These are phyloP conservation scores for Ogataea angusta DNA, from an alignment of 805 yeast species.

Conservation along the genomic window DNA sequence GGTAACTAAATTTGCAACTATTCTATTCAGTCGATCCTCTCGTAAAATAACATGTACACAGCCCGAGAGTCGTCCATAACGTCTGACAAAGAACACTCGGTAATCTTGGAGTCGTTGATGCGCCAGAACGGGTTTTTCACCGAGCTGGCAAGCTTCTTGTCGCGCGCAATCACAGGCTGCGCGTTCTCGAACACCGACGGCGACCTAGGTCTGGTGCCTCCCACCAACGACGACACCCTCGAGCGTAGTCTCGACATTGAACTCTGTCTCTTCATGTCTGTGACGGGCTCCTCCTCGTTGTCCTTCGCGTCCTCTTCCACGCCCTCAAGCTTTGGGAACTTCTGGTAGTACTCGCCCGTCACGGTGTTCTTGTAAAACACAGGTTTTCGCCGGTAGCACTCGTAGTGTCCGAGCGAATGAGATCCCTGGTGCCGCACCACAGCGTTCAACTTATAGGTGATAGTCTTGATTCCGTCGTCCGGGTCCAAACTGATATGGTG, in stretches of 20 bases:
- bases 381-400: constrained; percentile 80
- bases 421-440: constrained; percentile 85
- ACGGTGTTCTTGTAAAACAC: constrained; percentile 42
- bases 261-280: constrained; percentile 10
- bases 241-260: constrained; percentile 20
- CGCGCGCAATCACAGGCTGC: constrained; percentile 5
- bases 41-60: constrained; percentile 86
- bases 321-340: constrained; percentile 16
- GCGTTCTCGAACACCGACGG: constrained; percentile 10
- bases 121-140: constrained; percentile 74
- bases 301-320: not conserved
- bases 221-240: constrained; percentile 24
- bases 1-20: not conserved
- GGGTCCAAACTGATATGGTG: not conserved
- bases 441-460: constrained; percentile 61
- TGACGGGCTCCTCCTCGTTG: not conserved
- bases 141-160: constrained; percentile 53
- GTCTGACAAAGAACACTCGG: constrained; percentile 55
- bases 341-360: constrained; percentile 24
- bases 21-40: constrained; percentile 39
- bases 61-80: constrained; percentile 68
- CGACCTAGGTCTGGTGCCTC: constrained; percentile 12
- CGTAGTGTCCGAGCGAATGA: constrained; percentile 87
- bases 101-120: constrained; percentile 70
- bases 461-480: constrained; percentile 1